A percentile compares a stretch with the other conserved stretches of the same genome.
These are phyloP conservation scores for Guyanaporus albipodus DNA, from an alignment of 768 basidiomycete genomes.

Conservation along the genomic window DNA sequence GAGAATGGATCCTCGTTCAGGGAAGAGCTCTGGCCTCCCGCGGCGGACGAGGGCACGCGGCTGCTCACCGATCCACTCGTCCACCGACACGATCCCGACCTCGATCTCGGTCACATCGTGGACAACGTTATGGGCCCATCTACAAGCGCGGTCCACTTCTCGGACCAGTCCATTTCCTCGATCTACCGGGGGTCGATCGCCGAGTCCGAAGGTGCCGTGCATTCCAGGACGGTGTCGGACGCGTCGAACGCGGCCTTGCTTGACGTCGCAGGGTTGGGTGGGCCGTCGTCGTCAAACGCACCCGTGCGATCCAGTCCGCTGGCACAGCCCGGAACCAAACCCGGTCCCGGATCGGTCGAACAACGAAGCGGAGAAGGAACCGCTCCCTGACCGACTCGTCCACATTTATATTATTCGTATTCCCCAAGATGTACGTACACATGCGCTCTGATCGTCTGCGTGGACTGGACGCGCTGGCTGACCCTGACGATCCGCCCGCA, in stretches of 20 bases:
- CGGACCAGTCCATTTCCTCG: conserved; percentile 25
- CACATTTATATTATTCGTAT: too few species aligned
- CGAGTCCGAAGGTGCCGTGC: conserved; percentile 3
- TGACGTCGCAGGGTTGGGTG: conserved; percentile 22
- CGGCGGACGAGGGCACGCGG: conserved; percentile 23
- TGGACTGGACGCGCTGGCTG: too few species aligned
- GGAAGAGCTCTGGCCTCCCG: conserved; percentile 43
- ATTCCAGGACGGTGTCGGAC: conserved; percentile 21
- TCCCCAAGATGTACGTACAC: too few species aligned
- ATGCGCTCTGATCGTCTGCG: too few species aligned
- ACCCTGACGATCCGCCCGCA: too few species aligned
- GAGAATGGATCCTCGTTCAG: conserved; percentile 46
- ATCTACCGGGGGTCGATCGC: conserved; percentile 12
- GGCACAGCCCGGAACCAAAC: conserved; percentile 2
- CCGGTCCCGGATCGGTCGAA: neutral
- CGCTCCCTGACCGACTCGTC: too few species aligned
- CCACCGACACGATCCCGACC: conserved; percentile 17
- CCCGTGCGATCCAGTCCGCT: conserved; percentile 22
- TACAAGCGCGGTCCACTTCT: conserved; percentile 10
- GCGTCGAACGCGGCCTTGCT: conserved; percentile 21
- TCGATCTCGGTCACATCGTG: conserved; percentile 42
- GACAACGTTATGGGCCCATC: conserved; percentile 48
- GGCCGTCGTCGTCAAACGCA: neutral
- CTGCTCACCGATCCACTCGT: conserved; percentile 22
- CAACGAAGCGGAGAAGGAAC: too few species aligned